Percentiles rank a stretch among this genome's conserved stretches.
These are phyloP conservation scores for Carallia pectinifolia DNA, from an alignment of 345 rosid genomes.

Conservation along the genomic window DNA sequence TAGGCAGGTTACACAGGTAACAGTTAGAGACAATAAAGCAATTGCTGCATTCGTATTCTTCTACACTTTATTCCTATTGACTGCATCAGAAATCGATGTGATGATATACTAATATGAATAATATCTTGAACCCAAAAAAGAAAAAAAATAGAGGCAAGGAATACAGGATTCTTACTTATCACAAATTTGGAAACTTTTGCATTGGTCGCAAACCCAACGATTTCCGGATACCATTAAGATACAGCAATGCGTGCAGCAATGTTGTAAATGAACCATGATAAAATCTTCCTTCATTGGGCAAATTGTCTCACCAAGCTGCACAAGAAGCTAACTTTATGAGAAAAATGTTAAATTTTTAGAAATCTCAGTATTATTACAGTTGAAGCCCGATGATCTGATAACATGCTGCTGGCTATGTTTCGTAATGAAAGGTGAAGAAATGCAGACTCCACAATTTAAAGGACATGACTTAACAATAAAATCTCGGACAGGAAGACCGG, in stretches of 20 bases:
- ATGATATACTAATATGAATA: no score
- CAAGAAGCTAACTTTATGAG: slow-evolving; percentile 4
- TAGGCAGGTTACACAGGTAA: no score
- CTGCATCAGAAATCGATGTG: no score
- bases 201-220: slow-evolving; percentile 87
- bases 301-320: slow-evolving; percentile 96
- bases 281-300: slow-evolving; percentile 99
- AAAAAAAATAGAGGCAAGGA: background rate
- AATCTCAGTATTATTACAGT: background rate
- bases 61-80: no score
- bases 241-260: slow-evolving; percentile 86
- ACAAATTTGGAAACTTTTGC: slow-evolving; percentile 92
- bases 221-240: slow-evolving; percentile 84
- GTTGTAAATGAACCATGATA: slow-evolving; percentile 99
- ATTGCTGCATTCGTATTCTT: no score
- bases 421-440: no score
- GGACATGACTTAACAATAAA: no score
- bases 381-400: no score
- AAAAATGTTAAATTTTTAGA: background rate
- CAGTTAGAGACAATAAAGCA: no score
- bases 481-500: no score
- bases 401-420: no score
- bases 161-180: slow-evolving; percentile 61
- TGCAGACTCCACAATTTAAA: no score
- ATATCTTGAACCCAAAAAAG: background rate